Base-by-base conservation (phyloP, 441 rosid genomes). In the Omphalea diandra region DNA sequence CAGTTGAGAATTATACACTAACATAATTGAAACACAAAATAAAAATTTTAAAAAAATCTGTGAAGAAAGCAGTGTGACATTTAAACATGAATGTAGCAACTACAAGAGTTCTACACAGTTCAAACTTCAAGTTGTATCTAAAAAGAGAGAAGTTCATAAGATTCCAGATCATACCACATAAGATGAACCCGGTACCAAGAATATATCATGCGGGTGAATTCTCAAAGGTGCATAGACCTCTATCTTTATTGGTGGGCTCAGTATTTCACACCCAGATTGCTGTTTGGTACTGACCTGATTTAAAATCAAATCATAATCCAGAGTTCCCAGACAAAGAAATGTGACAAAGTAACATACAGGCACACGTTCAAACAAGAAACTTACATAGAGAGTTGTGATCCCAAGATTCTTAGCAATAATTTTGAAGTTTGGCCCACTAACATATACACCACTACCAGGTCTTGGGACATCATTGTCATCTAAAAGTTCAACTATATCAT, bases 181-280 rank as follows among this genome's bases (percentile, higher is more conserved):
- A 49, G 93, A 88, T 79, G 97, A 91, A 75, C 98, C 99, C 47
- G 99, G 99, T 72, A 83, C 91, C 73, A 95, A 85, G 80, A 85
- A 95, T 63, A 92, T 82, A 59, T 84, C 82, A 36, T 74, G 79
- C 41, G 99, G 99, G 73, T 90, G 90, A 75, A 95, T 84, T 78
- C 75, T 85, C 67, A 91, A 90, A 6, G 85, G 89, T 68, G 88
- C 88, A 86, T 87, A 92, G 73, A 95, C 96, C 85, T 95, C 99
- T 66, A 95, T 79, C 84, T 88, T 90, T 69, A 95, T 77, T 24
- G 76, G 80, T 82, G 86, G 96, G 81, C 97, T 95, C 75, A 77
- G 72, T 65, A 90, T 73, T 80, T 81, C 91, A 61, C 83, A 83
- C 68, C 99, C 98, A 78, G 93, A 88, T 47, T 85, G 93, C 77